Base-by-base conservation (phyloP, 345 rosid genomes). In the Mercurialis annua region DNA sequence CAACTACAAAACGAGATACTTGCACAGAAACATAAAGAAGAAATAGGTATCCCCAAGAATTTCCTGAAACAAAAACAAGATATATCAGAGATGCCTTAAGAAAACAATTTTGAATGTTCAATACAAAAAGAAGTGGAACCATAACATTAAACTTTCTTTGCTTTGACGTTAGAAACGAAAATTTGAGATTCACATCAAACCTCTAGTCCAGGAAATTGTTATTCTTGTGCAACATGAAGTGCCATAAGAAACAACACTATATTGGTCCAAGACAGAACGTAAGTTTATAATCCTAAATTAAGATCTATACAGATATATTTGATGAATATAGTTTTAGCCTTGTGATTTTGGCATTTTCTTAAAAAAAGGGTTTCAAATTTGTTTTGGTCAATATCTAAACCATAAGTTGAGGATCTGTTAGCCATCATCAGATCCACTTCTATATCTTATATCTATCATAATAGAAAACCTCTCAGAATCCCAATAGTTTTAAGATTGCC, bases 11-110 rank as follows among this genome's bases (percentile, higher is more conserved):
- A 59, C 97, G 95, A 4, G 98, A 84, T 57, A 76, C 50, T 77
- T 78, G 97, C 70, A 93, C 82, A 77, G 80, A 86, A 40, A 81
- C 8, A 62, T 89, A 93, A 30, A 89, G 87, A 59, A 93, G 91
- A 82, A 86, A 58, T 14, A 93, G 85, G 80, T 81, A 84, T 30
- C 86, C 89, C 98, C 98, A 93, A 16, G 95, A 80, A 69, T 62
- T 30, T 70, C 89, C 98, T 93, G 90, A 71, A 75, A 73, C 59
- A 73, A 68, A 55, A 44, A 20, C 17, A 66, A 6, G 17, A 38
- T 40, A 21, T 5, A 17, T 27, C 1, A 51, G 38, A 26, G 10
- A 5, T 7, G 34, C 23, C 26, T 27, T 65, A 10, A 21, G 47
- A 52, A 49, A 24, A 47, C 26, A 55, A 59, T 18, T 40, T 40